A percentile compares a stretch with the other conserved stretches of the same genome.
phyloP scores from a whole-genome alignment of 495 filamentous ascomycete species.

The Trichoderma erinaceum region DNA sequence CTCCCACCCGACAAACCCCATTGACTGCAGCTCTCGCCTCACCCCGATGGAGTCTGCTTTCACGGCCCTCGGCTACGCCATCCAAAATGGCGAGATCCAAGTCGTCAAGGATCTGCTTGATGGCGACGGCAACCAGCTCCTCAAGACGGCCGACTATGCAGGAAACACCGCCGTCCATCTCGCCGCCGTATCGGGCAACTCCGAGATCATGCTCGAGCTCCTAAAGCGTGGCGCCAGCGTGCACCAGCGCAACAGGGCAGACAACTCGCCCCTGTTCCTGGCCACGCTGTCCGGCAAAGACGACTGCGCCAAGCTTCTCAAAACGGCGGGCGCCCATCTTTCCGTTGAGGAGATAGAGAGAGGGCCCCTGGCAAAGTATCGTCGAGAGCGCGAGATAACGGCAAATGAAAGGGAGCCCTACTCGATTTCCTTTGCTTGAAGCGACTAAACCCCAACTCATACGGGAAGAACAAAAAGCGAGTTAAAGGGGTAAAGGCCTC shows the following conservation, averaged over 20 bases:
- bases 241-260: slow-evolving; percentile 72
- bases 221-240: slow-evolving; percentile 77
- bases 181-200: slow-evolving; percentile 43
- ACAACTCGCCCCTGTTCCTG: slow-evolving; percentile 76
- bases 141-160: slow-evolving; percentile 78
- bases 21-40: slow-evolving; percentile 30
- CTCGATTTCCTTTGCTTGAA: too few relatives aligned
- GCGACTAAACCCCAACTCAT: too few relatives aligned
- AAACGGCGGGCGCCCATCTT: slow-evolving; percentile 32
- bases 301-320: slow-evolving; percentile 59
- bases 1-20: slow-evolving; percentile 58
- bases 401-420: not conserved
- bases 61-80: slow-evolving; percentile 73
- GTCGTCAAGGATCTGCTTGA: slow-evolving; percentile 60
- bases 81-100: slow-evolving; percentile 63
- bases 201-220: slow-evolving; percentile 61
- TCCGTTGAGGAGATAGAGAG: slow-evolving; percentile 19
- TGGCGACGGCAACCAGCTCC: slow-evolving; percentile 53
- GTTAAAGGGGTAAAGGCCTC: too few relatives aligned
- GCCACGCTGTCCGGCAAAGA: slow-evolving; percentile 52
- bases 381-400: not conserved
- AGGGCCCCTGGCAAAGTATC: slow-evolving; percentile 8
- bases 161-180: slow-evolving; percentile 78
- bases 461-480: too few relatives aligned
- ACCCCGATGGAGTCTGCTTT: slow-evolving; percentile 47